These are phyloP conservation scores for Yamadazyma ubonensis DNA, from an alignment of 805 yeast species.

Conservation along the genomic window DNA sequence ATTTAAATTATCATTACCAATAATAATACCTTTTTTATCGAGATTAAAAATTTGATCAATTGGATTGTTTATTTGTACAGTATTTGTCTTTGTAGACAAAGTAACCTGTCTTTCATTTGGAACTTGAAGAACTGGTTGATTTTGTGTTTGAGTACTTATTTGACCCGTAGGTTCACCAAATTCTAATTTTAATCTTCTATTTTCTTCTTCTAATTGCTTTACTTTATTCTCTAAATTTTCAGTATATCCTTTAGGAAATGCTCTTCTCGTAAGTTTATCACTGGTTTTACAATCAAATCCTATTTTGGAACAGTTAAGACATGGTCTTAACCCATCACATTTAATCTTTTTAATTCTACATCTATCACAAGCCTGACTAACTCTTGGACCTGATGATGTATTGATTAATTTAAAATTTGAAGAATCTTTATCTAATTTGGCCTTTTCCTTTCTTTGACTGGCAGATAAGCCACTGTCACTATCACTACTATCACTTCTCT, in stretches of 20 bases:
- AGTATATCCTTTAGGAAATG: conserved; percentile 80
- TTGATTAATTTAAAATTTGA: conserved; percentile 37
- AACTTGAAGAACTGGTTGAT: not conserved
- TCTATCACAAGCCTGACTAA: conserved; percentile 80
- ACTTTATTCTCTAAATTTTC: conserved; percentile 67
- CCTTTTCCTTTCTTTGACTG: conserved; percentile 3
- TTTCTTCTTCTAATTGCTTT: conserved; percentile 58
- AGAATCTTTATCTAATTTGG: conserved; percentile 18
- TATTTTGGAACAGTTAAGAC: conserved; percentile 64
- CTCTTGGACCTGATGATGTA: conserved; percentile 46
- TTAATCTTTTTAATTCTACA: conserved; percentile 75
- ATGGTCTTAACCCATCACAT: conserved; percentile 72
- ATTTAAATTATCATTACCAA: conserved; percentile 45
- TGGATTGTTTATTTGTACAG: conserved; percentile 31
- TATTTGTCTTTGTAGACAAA: not conserved
- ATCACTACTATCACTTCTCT: conserved; percentile 8
- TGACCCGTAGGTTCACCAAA: conserved; percentile 8
- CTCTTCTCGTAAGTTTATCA: conserved; percentile 71
- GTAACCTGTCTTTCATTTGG: not conserved
- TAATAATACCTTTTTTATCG: conserved; percentile 42
- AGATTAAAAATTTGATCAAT: conserved; percentile 46
- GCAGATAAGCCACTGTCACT: conserved; percentile 1
- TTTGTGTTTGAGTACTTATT: not conserved
- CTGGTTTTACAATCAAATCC: conserved; percentile 70
- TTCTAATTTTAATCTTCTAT: conserved; percentile 38